phyloP scores from a whole-genome alignment of 495 filamentous ascomycete species.

The Friedmanniomyces simplex region DNA sequence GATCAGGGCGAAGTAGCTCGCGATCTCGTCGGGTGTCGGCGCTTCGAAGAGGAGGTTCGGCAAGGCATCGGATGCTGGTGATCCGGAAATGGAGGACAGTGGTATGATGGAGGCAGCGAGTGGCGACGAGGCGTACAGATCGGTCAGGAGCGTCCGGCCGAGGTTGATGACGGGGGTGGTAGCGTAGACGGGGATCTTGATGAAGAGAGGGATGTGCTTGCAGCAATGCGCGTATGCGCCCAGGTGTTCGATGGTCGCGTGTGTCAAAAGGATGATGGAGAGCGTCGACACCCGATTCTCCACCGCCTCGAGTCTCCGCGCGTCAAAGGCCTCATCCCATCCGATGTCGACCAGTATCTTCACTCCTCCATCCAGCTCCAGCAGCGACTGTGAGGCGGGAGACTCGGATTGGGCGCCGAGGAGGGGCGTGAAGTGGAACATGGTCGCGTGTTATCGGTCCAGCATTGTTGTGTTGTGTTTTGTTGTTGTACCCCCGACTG shows the following conservation, averaged over 20 bases:
- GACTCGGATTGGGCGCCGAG: constrained; percentile 83
- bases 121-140: constrained; percentile 84
- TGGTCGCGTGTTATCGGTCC: constrained; percentile 29
- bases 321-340: constrained; percentile 87
- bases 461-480: background rate
- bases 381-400: constrained; percentile 78
- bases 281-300: constrained; percentile 90
- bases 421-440: constrained; percentile 93
- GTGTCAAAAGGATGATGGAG: constrained; percentile 88
- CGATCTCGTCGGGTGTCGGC: constrained; percentile 78
- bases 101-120: constrained; percentile 73
- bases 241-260: constrained; percentile 81
- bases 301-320: constrained; percentile 65
- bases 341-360: constrained; percentile 92
- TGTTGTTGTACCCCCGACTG: background rate
- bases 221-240: constrained; percentile 95
- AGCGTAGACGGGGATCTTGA: constrained; percentile 89
- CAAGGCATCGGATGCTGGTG: constrained; percentile 7
- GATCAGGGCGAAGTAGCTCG: constrained; percentile 83
- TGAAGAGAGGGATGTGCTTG: constrained; percentile 87
- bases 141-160: constrained; percentile 80
- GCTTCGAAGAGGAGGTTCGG: constrained; percentile 63
- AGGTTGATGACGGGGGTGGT: constrained; percentile 88
- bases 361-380: constrained; percentile 93
- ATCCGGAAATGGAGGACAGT: constrained; percentile 33